A percentile compares a stretch with the other conserved stretches of the same genome.
phyloP scores from a whole-genome alignment of 148 eudicot species.

The Camellia granthamiana region DNA sequence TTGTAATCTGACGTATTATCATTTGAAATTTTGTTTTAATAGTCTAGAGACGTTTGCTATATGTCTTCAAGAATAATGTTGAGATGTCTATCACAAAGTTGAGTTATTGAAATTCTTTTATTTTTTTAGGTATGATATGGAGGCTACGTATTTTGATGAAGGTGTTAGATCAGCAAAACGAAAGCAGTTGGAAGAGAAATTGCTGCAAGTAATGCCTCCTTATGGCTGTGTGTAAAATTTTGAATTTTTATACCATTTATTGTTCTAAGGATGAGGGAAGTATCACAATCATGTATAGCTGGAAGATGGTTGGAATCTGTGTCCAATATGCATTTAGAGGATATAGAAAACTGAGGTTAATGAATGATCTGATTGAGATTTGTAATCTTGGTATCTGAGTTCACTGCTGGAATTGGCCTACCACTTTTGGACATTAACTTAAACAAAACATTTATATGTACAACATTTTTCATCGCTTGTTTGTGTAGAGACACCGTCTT shows the following conservation, averaged over 20 bases:
- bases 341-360: neutral
- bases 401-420: neutral
- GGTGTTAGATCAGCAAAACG: conserved; percentile 72
- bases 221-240: neutral
- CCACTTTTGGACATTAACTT: neutral
- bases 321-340: neutral
- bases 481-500: neutral
- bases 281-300: neutral
- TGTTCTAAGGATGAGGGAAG: neutral
- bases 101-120: neutral
- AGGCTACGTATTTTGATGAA: conserved; percentile 80
- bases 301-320: neutral
- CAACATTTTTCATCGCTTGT: neutral
- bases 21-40: neutral
- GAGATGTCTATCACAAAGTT: neutral
- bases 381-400: neutral
- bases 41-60: neutral
- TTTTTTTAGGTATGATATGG: conserved; percentile 65
- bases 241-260: neutral
- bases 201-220: conserved; percentile 57
- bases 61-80: neutral
- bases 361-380: neutral
- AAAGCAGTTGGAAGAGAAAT: conserved; percentile 79
- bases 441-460: neutral
- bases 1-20: neutral